Conservation (phyloP, 2,329 filamentous ascomycete species). For the Herpotrichia juniperi region DNA sequence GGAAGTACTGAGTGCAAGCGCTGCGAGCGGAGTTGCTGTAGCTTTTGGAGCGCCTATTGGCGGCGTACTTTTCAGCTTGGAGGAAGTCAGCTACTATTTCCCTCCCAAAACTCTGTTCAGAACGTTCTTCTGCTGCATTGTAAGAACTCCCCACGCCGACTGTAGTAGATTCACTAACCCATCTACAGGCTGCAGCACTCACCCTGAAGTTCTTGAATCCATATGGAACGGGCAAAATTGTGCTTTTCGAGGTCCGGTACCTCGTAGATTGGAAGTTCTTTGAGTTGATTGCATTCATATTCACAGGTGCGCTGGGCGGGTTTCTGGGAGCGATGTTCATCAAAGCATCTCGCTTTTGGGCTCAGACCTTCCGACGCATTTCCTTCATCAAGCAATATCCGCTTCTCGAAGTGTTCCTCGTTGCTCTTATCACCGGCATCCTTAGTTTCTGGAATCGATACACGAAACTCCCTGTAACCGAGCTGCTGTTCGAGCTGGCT, state of each 20-base stretch:
- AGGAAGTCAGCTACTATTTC: conserved; percentile 98
- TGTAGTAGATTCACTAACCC: background rate
- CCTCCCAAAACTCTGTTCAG: conserved; percentile 96
- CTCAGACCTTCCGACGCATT: conserved; percentile 83
- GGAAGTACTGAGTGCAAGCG: conserved; percentile 91
- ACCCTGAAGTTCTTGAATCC: conserved; percentile 95
- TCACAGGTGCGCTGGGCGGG: conserved; percentile 87
- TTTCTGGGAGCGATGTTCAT: conserved; percentile 90
- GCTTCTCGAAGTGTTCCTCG: conserved; percentile 84
- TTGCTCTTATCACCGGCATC: conserved; percentile 82
- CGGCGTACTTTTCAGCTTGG: conserved; percentile 88
- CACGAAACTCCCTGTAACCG: conserved; percentile 87
- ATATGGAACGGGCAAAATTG: conserved; percentile 95
- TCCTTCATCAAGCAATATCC: conserved; percentile 80
- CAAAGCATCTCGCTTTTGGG: conserved; percentile 92
- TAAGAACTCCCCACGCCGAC: conserved; percentile 45
- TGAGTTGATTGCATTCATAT: conserved; percentile 81
- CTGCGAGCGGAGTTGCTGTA: conserved; percentile 89
- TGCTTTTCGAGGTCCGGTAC: conserved; percentile 94
- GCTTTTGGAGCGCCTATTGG: conserved; percentile 91
- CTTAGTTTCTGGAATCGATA: conserved; percentile 93
- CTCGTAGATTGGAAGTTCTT: conserved; percentile 91
- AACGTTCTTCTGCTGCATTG: conserved; percentile 98
- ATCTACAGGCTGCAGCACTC: conserved; percentile 68
- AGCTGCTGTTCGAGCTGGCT: conserved; percentile 87